Conservation (phyloP, 306 rosid species). For the Prunus mongolica region DNA sequence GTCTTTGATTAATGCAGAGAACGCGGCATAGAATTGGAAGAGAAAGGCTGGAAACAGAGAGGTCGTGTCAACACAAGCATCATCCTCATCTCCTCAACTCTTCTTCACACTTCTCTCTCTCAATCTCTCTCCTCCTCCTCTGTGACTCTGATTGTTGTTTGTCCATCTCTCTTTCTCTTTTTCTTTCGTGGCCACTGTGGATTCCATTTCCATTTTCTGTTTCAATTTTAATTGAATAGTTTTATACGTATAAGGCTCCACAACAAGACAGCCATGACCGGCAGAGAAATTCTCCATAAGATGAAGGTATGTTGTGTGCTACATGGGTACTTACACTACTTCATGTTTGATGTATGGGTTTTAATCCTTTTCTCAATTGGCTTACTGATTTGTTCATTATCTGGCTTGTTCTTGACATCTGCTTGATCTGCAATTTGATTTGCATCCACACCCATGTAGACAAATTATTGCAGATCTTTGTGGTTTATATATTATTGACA, state of each 20-base stretch:
- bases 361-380: neutral
- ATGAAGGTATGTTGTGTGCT: slow-evolving; percentile 56
- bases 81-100: slow-evolving; percentile 30
- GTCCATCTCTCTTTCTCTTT: neutral
- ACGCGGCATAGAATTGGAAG: slow-evolving; percentile 30
- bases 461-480: neutral
- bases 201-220: neutral
- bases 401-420: neutral
- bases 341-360: neutral
- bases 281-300: slow-evolving; percentile 70
- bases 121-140: neutral
- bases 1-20: slow-evolving; percentile 21
- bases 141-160: neutral
- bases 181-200: slow-evolving; percentile 16
- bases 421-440: neutral
- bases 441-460: neutral
- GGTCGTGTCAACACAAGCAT: slow-evolving; percentile 44
- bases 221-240: neutral
- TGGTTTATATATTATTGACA: neutral
- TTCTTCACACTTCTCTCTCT: slow-evolving; percentile 18
- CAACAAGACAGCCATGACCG: slow-evolving; percentile 37
- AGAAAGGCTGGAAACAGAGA: neutral
- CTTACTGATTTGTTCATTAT: neutral
- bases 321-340: neutral
- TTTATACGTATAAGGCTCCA: slow-evolving; percentile 6